Percentiles rank a stretch among this genome's conserved stretches.
Evolutionary conservation across 331 rosid genomes (phyloP).

Genomic region (Acacia concinna): DNA sequence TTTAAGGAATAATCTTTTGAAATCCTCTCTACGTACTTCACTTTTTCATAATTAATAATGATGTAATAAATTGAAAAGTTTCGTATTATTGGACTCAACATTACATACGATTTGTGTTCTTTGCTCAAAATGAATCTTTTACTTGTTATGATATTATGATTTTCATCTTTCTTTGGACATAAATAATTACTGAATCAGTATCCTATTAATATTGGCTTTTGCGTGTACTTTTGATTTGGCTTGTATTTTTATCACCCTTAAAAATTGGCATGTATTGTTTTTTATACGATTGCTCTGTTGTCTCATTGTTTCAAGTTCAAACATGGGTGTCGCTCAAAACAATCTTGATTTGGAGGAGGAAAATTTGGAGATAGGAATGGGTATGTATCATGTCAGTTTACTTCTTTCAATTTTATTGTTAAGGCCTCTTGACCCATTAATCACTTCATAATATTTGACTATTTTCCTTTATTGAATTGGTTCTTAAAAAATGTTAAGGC

Average conservation of each 20-base stretch:
- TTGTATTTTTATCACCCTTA: neutral
- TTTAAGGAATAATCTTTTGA: neutral
- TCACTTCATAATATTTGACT: neutral
- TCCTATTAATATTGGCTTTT: neutral
- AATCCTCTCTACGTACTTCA: neutral
- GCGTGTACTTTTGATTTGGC: slow-evolving; percentile 1
- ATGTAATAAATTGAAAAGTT: neutral
- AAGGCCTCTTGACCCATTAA: neutral
- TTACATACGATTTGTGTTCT: neutral
- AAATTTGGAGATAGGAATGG: slow-evolving; percentile 90
- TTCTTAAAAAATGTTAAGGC: neutral
- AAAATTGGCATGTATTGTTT: neutral
- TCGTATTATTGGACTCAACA: neutral
- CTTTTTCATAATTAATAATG: neutral
- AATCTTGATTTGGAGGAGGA: slow-evolving; percentile 62
- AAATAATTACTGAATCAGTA: neutral
- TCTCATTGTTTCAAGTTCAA: slow-evolving; percentile 36
- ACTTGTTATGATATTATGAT: neutral
- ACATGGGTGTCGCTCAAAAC: slow-evolving; percentile 66
- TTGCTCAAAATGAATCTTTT: neutral
- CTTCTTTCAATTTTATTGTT: neutral
- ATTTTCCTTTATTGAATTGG: neutral
- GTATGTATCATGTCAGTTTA: slow-evolving; percentile 43
- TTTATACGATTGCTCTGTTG: neutral
- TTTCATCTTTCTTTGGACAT: neutral